Evolutionary conservation across 2,329 filamentous ascomycete genomes (phyloP).

Genomic region (Penicillium concentricum): DNA sequence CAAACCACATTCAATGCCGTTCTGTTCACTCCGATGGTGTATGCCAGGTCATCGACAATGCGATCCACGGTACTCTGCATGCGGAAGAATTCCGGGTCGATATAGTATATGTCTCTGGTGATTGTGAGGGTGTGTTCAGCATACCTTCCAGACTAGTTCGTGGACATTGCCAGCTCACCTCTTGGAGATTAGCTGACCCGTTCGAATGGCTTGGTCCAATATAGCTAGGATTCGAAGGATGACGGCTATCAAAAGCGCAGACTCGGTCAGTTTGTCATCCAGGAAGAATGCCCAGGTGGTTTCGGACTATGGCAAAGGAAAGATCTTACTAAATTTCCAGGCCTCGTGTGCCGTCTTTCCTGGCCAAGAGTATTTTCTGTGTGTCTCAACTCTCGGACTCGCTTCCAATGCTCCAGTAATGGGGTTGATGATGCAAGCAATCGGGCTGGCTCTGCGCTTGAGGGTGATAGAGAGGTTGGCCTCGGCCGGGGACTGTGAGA

Average conservation of each 20-base stretch:
- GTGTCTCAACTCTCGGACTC: constrained; percentile 12
- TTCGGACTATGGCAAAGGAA: not conserved
- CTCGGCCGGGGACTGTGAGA: constrained; percentile 23
- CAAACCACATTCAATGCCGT: constrained; percentile 57
- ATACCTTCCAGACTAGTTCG: not conserved
- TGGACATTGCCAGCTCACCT: constrained; percentile 41
- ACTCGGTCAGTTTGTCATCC: not conserved
- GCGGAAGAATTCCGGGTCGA: constrained; percentile 58
- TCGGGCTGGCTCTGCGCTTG: constrained; percentile 25
- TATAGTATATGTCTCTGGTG: constrained; percentile 62
- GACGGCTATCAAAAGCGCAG: constrained; percentile 45
- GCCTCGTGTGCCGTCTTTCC: constrained; percentile 56
- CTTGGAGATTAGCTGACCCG: constrained; percentile 55
- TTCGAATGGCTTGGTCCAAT: constrained; percentile 53
- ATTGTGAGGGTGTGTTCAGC: not conserved
- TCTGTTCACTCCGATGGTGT: constrained; percentile 57
- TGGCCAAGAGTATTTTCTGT: constrained; percentile 52
- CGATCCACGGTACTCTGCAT: constrained; percentile 58
- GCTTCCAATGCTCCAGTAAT: constrained; percentile 30
- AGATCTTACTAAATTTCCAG: constrained; percentile 49
- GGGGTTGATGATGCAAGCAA: constrained; percentile 29
- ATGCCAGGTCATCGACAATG: constrained; percentile 61
- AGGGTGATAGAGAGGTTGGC: constrained; percentile 31
- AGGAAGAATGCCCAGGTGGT: too few relatives aligned
- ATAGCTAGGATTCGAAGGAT: constrained; percentile 57